These are phyloP conservation scores for Edaphochlamys debaryana DNA, from an alignment of 139 green algal species.

Conservation along the genomic window DNA sequence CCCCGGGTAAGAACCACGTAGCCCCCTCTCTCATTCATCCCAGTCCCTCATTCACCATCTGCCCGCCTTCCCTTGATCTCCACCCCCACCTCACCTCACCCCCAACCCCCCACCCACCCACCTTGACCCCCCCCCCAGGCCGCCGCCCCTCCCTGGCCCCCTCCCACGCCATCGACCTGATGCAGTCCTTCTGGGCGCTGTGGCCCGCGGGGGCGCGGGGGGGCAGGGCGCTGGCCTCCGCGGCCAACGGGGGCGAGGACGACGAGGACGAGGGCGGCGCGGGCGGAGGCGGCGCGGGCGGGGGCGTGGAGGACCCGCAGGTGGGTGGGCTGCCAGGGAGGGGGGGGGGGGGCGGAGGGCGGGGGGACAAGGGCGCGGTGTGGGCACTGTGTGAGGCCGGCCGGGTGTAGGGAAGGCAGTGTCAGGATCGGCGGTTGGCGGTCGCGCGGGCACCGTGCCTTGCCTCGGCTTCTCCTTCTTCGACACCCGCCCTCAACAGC, in stretches of 20 bases:
- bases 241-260: not conserved
- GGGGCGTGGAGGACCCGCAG: not conserved
- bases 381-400: no score
- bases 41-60: not conserved
- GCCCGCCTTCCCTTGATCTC: no score
- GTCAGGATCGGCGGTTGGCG: no score
- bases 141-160: not conserved
- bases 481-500: no score
- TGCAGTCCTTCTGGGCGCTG: not conserved
- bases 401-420: no score
- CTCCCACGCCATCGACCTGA: not conserved
- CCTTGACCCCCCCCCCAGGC: not conserved
- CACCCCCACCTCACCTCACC: not conserved
- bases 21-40: not conserved
- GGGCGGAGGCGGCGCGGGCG: not conserved
- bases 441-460: no score
- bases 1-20: constrained; percentile 2
- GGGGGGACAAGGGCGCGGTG: no score
- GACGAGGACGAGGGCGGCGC: not conserved
- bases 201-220: not conserved
- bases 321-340: not conserved
- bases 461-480: no score
- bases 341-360: not conserved
- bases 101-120: no score
- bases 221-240: not conserved